These are phyloP conservation scores for Vanrija sp. DNA, from an alignment of 1,284 basidiomycete genomes.

Conservation along the genomic window DNA sequence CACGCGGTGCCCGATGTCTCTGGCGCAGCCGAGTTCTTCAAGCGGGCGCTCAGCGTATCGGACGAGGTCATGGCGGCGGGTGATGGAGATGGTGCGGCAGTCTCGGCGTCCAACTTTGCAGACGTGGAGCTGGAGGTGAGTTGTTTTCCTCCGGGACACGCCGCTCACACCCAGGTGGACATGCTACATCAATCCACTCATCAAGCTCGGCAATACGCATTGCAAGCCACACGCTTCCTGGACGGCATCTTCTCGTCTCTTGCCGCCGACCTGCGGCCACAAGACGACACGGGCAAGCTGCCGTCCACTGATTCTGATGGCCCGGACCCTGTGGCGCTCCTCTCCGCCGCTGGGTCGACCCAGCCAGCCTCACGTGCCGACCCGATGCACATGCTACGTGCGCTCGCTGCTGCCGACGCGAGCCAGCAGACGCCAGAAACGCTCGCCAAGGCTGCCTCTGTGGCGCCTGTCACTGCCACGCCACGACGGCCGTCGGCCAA, in stretches of 20 bases:
- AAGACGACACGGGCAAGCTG: slow-evolving; percentile 21
- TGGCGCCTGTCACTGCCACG: slow-evolving; percentile 8
- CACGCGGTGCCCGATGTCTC: slow-evolving; percentile 21
- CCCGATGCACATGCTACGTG: slow-evolving; percentile 41
- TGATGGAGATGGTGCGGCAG: slow-evolving; percentile 19
- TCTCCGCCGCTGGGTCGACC: slow-evolving; percentile 16
- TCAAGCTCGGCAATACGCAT: slow-evolving; percentile 42
- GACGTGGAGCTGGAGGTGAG: slow-evolving; percentile 44
- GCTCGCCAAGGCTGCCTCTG: slow-evolving; percentile 30
- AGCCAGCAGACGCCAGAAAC: slow-evolving; percentile 27
- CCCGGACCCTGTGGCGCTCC: slow-evolving; percentile 27
- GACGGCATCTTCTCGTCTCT: slow-evolving; percentile 48
- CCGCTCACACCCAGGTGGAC: slow-evolving; percentile 26
- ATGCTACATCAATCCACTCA: slow-evolving; percentile 42
- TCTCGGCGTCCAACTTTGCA: slow-evolving; percentile 32
- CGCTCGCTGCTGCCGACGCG: slow-evolving; percentile 40
- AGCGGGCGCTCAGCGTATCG: slow-evolving; percentile 29
- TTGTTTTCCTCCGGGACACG: no score
- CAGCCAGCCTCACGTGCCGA: slow-evolving; percentile 18
- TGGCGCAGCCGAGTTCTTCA: slow-evolving; percentile 32
- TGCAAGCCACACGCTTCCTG: slow-evolving; percentile 43
- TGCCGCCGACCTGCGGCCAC: slow-evolving; percentile 37
- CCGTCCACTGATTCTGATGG: slow-evolving; percentile 18
- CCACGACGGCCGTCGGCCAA: neutral
- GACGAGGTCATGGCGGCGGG: slow-evolving; percentile 32